Conservation (phyloP, 1,139 yeast species). For the Lodderomyces pseudojiufengensis region DNA sequence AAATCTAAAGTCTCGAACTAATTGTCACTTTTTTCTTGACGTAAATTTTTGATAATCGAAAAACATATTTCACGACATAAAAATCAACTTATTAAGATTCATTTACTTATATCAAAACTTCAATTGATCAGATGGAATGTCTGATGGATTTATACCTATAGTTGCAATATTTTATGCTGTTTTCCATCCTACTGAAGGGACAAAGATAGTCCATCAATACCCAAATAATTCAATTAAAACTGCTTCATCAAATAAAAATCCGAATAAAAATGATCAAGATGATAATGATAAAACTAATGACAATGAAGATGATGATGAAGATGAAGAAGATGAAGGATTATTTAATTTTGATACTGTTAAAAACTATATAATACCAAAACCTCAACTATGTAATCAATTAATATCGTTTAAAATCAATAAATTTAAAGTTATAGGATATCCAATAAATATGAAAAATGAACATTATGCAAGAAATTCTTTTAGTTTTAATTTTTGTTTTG, state of each 20-base stretch:
- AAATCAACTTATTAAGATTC: too few species aligned
- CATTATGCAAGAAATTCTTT: slow-evolving; percentile 87
- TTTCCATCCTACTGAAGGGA: slow-evolving; percentile 93
- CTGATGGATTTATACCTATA: slow-evolving; percentile 76
- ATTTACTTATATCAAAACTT: neutral
- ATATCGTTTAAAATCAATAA: slow-evolving; percentile 70
- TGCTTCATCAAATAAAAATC: neutral
- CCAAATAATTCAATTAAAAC: slow-evolving; percentile 52
- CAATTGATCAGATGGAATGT: slow-evolving; percentile 26
- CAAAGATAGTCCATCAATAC: slow-evolving; percentile 89
- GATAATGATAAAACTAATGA: neutral
- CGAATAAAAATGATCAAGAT: neutral
- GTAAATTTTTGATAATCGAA: too few species aligned
- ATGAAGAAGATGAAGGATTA: slow-evolving; percentile 22
- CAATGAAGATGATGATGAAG: slow-evolving; percentile 5
- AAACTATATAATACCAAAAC: slow-evolving; percentile 91
- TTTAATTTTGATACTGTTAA: slow-evolving; percentile 83
- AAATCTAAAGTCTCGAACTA: too few species aligned
- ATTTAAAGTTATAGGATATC: slow-evolving; percentile 81
- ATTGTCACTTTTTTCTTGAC: too few species aligned
- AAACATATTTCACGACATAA: too few species aligned
- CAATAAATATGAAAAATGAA: slow-evolving; percentile 73
- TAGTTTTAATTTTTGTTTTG: slow-evolving; percentile 89
- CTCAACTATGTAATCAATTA: slow-evolving; percentile 79
- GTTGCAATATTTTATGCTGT: slow-evolving; percentile 84